Base-by-base conservation (phyloP, 306 rosid genomes). In the Medicago arabica region DNA sequence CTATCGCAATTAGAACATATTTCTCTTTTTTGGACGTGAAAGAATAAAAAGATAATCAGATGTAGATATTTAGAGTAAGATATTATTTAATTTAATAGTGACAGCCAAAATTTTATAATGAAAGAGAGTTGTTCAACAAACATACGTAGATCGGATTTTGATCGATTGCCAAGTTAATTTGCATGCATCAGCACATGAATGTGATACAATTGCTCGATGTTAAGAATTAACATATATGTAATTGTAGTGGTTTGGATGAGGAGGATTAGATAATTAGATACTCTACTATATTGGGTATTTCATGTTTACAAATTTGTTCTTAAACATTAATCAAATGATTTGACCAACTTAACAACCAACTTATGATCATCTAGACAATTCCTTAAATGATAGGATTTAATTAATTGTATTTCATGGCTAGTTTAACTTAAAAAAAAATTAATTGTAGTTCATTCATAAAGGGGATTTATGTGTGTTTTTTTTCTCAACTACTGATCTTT, bases 101-200 rank as follows among this genome's bases (percentile, higher is more conserved):
- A 10, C 36, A 57, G 10, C 7, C 14, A 57, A 57, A 21, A 4
- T 10, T 58, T 6, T 50, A 21, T 58, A 58, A 23, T 16, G 16
- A 23, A 58, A 1, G 34, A 12, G n/a, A 58, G 64, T 58, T 58
- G 64, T 58, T 58, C 64, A 58, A 58, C 64, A 58, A 58, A 58
- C 64, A 58, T 58, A 58, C 64, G 64, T 58, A n/a, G 7, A 28
- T 58, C 25, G 9, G 39, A 23, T 23, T 21, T 55, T 55, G 61
- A 18, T 19, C 61, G 7, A 55, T 55, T 47, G 13, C 14, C 11
- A 12, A 46, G 5, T 46, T 46, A 12, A 46, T 46, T 46, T 46
- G 51, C 51, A 46, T 46, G 61, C 14, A 18, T 55, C 61, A 55
- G 31, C 61, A 55, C 64, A 58, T 34, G 38, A 34, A 23, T 58